phyloP scores from a whole-genome alignment of 805 yeast genomes.

The Spathaspora arborariae region DNA sequence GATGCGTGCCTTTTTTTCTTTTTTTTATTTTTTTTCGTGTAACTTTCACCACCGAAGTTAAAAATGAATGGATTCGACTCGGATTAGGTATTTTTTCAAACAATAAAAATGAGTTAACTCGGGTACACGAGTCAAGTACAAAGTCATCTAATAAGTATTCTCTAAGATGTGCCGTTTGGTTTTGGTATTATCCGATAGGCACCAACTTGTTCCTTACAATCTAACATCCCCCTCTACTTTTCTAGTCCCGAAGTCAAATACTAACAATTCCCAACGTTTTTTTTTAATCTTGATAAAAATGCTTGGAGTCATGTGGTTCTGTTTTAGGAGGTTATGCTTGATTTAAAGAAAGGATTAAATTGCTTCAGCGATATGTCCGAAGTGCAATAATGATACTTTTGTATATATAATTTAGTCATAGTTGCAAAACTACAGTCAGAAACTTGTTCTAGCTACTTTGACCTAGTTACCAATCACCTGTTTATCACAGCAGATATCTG shows the following conservation, averaged over 20 bases:
- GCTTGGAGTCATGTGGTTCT: not conserved
- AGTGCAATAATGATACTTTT: not conserved
- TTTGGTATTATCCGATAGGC: not conserved
- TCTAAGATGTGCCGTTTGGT: not conserved
- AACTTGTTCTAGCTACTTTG: not conserved
- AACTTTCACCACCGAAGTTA: not conserved
- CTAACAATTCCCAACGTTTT: not conserved
- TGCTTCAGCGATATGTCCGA: not conserved
- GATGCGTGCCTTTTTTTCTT: not conserved
- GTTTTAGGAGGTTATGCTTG: not conserved
- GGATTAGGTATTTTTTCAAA: not conserved
- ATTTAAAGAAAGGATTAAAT: not conserved
- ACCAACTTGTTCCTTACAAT: not conserved
- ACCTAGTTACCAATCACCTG: not conserved
- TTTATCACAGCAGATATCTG: conserved; percentile 3
- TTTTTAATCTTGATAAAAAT: not conserved
- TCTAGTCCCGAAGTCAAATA: not conserved
- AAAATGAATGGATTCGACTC: not conserved
- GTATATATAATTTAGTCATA: too few relatives aligned
- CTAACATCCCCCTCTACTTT: not conserved
- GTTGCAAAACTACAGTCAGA: not conserved
- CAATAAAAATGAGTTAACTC: not conserved
- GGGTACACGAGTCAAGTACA: not conserved
- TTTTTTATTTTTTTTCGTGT: not conserved
- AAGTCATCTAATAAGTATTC: not conserved